A percentile compares a stretch with the other conserved stretches of the same genome.
phyloP scores from a whole-genome alignment of 129 eudicot genomes.

The Escallonia herrerae region DNA sequence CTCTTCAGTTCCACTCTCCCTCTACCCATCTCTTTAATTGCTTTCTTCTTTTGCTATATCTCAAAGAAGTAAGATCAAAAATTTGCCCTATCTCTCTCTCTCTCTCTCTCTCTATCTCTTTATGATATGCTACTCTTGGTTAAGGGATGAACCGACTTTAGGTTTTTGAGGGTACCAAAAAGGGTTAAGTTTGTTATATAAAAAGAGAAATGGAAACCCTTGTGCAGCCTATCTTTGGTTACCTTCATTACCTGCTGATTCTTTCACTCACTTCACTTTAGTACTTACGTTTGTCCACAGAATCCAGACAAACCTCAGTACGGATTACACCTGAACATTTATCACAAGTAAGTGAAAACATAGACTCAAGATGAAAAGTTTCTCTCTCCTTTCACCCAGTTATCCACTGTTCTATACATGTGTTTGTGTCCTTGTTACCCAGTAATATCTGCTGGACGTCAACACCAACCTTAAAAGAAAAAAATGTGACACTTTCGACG shows the following conservation, averaged over 20 bases:
- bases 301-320: background rate
- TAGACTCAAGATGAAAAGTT: too few relatives aligned
- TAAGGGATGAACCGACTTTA: slow-evolving; percentile 39
- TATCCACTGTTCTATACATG: background rate
- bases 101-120: too few relatives aligned
- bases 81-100: slow-evolving; percentile 4
- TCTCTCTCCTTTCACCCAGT: background rate
- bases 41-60: too few relatives aligned
- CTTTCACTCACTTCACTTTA: background rate
- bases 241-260: slow-evolving; percentile 23
- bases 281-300: background rate
- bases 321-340: background rate
- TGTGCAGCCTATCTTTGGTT: slow-evolving; percentile 41
- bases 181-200: slow-evolving; percentile 29
- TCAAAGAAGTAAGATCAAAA: too few relatives aligned
- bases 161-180: slow-evolving; percentile 25
- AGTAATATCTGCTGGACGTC: background rate
- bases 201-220: slow-evolving; percentile 44
- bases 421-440: background rate
- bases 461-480: background rate
- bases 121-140: slow-evolving; percentile 32
- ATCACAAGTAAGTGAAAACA: background rate
- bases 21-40: slow-evolving; percentile 48
- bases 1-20: slow-evolving; percentile 67
- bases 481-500: background rate